Base-by-base conservation (phyloP, 768 basidiomycete species). In the Lactarius sanguifluus region DNA sequence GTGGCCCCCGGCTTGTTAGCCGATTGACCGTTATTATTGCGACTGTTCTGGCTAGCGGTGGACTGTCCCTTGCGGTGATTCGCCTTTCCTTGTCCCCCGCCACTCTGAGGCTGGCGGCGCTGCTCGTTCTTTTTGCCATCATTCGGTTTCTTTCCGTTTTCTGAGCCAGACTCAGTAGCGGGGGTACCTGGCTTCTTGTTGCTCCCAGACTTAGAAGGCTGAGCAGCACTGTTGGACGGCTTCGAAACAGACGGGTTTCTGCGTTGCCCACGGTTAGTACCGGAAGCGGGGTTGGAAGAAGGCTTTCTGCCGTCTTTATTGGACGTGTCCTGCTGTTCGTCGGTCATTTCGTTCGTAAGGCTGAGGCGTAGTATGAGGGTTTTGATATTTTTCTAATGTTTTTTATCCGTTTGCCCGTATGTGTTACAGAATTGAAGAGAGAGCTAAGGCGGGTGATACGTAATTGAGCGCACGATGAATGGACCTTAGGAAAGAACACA, bases 311-410 rank as follows among this genome's bases (percentile, higher is more conserved):
- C 89, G 74, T 92, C 90, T 80, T 83, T 89, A 83, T 83, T 90
- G 68, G 79, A 75, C 64, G 79, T 74, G 64, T 73, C 77, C 64
- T 76, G 79, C 59, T 74, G 73, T 78, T 84, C 86, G 83, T 93
- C 91, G 77, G 89, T 90, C 91, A 93, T 93, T 78, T 87, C 85
- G 88, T 85, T 90, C 89, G 87, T 92, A 82, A 86, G 76, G 82
- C 75, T 63, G 61, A 65, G 60, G 77, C 76, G 76, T 57, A 63
- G 69, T 72, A 70, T 76, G 71, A 36, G 66, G 52, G 69, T 77
- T 78, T 76, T 77, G 68, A 66, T 69, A 74, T 76, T 78, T 79
- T 83, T 81, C 77, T 76, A 72, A 71, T 43, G 70, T 82, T 86
- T 75, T 61, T 57, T 71, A 69, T 67, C 40, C 45, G 61, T 68